A percentile compares a stretch with the other conserved stretches of the same genome.
phyloP scores from a whole-genome alignment of 441 rosid species.

The Croton laevigatus region DNA sequence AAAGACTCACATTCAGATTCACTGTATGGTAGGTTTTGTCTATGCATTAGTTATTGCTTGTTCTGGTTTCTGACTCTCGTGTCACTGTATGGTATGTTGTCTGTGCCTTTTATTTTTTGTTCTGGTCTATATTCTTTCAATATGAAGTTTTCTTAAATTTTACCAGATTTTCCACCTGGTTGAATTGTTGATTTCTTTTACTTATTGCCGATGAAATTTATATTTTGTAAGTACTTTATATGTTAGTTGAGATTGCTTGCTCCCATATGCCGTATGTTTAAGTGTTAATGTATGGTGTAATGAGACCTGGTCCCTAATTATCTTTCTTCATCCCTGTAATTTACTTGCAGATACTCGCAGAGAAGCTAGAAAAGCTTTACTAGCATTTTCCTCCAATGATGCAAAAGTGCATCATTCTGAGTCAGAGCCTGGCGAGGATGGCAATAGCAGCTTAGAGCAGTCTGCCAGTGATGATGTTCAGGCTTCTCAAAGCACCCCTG shows the following conservation, averaged over 20 bases:
- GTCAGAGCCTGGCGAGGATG: conserved; percentile 40
- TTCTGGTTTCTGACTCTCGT: background rate
- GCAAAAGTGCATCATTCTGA: conserved; percentile 32
- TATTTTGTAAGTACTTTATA: background rate
- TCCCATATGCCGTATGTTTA: background rate
- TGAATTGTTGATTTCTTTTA: background rate
- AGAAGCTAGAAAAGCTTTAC: conserved; percentile 95
- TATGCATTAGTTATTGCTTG: conserved; percentile 9
- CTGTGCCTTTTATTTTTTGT: conserved; percentile 8
- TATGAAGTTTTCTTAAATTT: background rate
- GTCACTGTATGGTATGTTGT: conserved; percentile 47
- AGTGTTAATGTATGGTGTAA: background rate
- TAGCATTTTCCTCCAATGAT: conserved; percentile 79
- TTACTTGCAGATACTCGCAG: conserved; percentile 72
- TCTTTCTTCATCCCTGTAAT: background rate
- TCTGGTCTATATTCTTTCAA: background rate
- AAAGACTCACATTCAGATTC: conserved; percentile 64
- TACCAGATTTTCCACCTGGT: background rate
- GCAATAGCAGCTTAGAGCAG: conserved; percentile 36
- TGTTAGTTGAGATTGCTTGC: background rate
- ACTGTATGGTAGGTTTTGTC: conserved; percentile 41
- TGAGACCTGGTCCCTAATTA: background rate
- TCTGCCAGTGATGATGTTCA: conserved; percentile 39
- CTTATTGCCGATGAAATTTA: background rate
- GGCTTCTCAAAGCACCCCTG: conserved; percentile 65